These are phyloP conservation scores for Diaporthe amygdali DNA, from an alignment of 2,329 filamentous ascomycete genomes.

Conservation along the genomic window DNA sequence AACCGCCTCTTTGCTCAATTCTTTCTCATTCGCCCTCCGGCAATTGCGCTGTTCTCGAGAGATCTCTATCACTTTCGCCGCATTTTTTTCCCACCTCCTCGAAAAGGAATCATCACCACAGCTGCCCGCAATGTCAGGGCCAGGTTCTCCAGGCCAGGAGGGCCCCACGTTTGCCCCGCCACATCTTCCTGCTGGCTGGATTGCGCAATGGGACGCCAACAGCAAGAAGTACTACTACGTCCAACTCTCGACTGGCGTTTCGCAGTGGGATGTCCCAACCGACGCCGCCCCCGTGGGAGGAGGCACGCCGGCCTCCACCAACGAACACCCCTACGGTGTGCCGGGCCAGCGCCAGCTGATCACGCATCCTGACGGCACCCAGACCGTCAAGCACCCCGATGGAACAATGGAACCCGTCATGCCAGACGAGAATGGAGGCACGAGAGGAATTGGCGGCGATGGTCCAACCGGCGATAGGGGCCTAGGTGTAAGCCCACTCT, in stretches of 20 bases:
- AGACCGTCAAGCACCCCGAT: slow-evolving; percentile 65
- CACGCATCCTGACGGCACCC: slow-evolving; percentile 66
- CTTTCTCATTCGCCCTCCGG: neutral
- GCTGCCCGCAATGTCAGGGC: slow-evolving; percentile 56
- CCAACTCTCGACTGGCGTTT: slow-evolving; percentile 72
- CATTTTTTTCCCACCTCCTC: neutral
- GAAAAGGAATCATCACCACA: neutral
- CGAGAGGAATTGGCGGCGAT: slow-evolving; percentile 34
- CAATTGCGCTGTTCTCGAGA: neutral
- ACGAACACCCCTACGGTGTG: slow-evolving; percentile 68
- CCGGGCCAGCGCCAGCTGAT: slow-evolving; percentile 58
- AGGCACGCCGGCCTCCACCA: slow-evolving; percentile 59
- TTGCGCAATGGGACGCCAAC: slow-evolving; percentile 70
- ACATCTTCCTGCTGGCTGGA: slow-evolving; percentile 68
- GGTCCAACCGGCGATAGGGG: slow-evolving; percentile 65
- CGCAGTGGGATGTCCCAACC: slow-evolving; percentile 77
- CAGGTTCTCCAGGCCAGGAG: slow-evolving; percentile 62
- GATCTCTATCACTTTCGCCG: neutral
- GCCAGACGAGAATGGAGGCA: slow-evolving; percentile 41
- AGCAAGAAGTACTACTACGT: slow-evolving; percentile 74
- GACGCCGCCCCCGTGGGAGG: slow-evolving; percentile 67
- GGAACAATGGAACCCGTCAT: slow-evolving; percentile 65
- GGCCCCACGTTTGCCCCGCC: slow-evolving; percentile 66
- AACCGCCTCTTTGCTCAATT: neutral
- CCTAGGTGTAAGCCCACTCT: slow-evolving; percentile 61